Evolutionary conservation across 148 eudicot genomes (phyloP).

Genomic region (Beta vulgaris): DNA sequence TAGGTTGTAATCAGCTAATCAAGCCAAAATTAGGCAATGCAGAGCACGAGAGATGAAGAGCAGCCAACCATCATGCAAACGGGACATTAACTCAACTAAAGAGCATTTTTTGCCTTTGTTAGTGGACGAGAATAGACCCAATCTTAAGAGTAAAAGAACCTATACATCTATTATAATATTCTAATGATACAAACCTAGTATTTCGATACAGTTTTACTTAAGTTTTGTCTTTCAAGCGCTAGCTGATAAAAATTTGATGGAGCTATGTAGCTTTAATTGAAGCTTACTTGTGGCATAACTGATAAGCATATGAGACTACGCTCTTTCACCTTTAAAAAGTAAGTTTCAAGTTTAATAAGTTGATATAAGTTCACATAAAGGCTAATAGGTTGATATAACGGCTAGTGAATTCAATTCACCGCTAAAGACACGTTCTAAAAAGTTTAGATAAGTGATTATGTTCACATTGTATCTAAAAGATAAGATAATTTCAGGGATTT

Average conservation of each 20-base stretch:
- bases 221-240: background rate
- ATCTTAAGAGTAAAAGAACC: background rate
- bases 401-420: too few relatives aligned
- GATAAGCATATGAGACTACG: background rate
- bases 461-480: background rate
- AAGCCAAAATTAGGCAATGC: too few relatives aligned
- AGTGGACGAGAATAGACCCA: background rate
- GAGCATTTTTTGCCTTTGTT: too few relatives aligned
- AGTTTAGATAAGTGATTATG: background rate
- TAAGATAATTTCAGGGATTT: too few relatives aligned
- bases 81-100: background rate
- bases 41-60: too few relatives aligned
- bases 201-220: too few relatives aligned
- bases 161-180: background rate
- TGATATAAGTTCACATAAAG: background rate
- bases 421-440: too few relatives aligned
- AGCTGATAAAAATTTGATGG: background rate
- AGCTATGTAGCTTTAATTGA: background rate
- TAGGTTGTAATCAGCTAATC: too few relatives aligned
- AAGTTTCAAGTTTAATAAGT: background rate
- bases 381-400: too few relatives aligned
- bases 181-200: too few relatives aligned
- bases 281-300: background rate
- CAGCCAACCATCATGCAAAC: background rate
- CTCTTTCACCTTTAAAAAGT: background rate